These are phyloP conservation scores for Aspergillus viridinutans DNA, from an alignment of 2,329 filamentous ascomycete genomes.

Conservation along the genomic window DNA sequence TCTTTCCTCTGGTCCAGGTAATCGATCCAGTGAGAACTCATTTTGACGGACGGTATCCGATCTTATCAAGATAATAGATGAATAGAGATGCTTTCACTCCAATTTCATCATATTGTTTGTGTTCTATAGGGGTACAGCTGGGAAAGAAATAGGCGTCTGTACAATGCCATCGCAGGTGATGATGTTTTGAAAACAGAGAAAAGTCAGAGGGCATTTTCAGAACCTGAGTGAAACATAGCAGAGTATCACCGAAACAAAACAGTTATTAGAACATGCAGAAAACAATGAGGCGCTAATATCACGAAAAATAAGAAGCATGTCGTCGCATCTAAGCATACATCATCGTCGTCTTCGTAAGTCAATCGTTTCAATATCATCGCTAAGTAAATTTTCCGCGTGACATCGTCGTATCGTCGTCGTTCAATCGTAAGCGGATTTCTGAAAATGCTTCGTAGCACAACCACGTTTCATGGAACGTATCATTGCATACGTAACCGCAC, in stretches of 20 bases:
- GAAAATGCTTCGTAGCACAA: neutral
- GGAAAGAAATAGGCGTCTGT: neutral
- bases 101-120: neutral
- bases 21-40: constrained; percentile 17
- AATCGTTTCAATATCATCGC: neutral
- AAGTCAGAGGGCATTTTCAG: neutral
- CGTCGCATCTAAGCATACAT: neutral
- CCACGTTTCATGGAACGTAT: neutral
- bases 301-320: neutral
- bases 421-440: neutral
- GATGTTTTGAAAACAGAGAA: neutral
- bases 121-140: neutral
- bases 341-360: neutral
- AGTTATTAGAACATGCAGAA: neutral
- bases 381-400: neutral
- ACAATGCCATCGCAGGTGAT: too few species aligned
- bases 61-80: neutral
- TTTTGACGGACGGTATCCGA: constrained; percentile 18
- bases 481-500: neutral
- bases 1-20: constrained; percentile 21
- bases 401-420: neutral
- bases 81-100: neutral
- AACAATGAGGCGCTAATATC: neutral
- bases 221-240: neutral
- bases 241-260: neutral